These are phyloP conservation scores for Vanderwaltozyma polyspora DNA, from an alignment of 805 yeast genomes.

Conservation along the genomic window DNA sequence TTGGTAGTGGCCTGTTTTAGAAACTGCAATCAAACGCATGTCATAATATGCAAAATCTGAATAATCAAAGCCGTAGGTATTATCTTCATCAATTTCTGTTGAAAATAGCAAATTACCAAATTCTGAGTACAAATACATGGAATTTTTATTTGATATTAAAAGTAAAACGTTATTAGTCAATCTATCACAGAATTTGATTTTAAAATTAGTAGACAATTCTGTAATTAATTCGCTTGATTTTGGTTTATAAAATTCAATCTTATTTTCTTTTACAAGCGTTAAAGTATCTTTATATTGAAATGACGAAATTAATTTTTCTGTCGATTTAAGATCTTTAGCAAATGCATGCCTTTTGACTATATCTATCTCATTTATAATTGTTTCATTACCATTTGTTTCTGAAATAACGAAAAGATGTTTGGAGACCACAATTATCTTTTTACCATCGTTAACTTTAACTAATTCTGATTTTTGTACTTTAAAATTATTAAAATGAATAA, in stretches of 20 bases:
- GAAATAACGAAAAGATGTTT: constrained; percentile 15
- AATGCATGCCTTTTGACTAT: background rate
- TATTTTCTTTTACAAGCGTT: constrained; percentile 10
- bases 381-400: constrained; percentile 1
- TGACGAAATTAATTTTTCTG: background rate
- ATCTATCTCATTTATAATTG: background rate
- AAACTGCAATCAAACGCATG: constrained; percentile 8
- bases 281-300: constrained; percentile 2
- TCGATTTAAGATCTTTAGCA: background rate
- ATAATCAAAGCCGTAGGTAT: constrained; percentile 7
- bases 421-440: constrained; percentile 9
- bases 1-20: constrained; percentile 17
- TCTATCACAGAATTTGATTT: constrained; percentile 13
- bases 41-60: constrained; percentile 14
- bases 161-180: constrained; percentile 12
- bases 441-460: constrained; percentile 14
- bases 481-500: constrained; percentile 18
- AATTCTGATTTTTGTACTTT: constrained; percentile 18
- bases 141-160: constrained; percentile 16
- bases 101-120: constrained; percentile 22
- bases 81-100: constrained; percentile 11
- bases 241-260: constrained; percentile 13
- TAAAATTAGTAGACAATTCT: constrained; percentile 6
- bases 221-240: constrained; percentile 6
- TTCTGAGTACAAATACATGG: constrained; percentile 14